Percentiles rank a stretch among this genome's conserved stretches.
Conservation (phyloP, 257 asterid species). For the Eucommia ulmoides region DNA sequence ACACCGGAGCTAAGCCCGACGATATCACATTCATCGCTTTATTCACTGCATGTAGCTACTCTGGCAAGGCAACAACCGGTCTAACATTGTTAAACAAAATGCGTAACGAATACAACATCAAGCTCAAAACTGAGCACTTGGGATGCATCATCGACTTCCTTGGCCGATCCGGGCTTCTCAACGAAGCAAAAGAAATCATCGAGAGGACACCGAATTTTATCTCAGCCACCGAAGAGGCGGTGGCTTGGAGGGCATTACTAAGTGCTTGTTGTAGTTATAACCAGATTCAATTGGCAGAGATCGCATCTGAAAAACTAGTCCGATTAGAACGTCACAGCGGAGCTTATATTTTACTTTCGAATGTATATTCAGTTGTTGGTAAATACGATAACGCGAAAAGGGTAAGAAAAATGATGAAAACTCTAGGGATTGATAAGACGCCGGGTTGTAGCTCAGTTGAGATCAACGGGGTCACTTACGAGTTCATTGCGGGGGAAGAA, state of each 20-base stretch:
- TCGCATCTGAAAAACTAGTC: conserved; percentile 42
- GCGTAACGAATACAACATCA: conserved; percentile 36
- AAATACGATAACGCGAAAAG: conserved; percentile 31
- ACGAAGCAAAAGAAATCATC: conserved; percentile 42
- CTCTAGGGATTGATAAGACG: conserved; percentile 41
- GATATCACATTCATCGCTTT: conserved; percentile 43
- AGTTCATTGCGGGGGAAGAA: conserved; percentile 56
- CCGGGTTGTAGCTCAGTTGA: conserved; percentile 76
- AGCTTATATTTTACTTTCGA: conserved; percentile 53
- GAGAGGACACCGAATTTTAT: conserved; percentile 25
- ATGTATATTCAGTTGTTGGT: conserved; percentile 43
- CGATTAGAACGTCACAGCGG: conserved; percentile 52
- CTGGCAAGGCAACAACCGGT: conserved; percentile 51
- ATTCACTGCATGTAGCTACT: conserved; percentile 57
- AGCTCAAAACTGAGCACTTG: conserved; percentile 51
- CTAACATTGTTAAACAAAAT: conserved; percentile 27
- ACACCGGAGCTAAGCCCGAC: conserved; percentile 31
- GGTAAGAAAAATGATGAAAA: conserved; percentile 43
- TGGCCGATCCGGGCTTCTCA: conserved; percentile 32
- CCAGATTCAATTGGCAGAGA: conserved; percentile 36
- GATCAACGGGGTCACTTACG: conserved; percentile 45
- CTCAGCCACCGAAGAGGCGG: conserved; percentile 28
- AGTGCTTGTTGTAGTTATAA: conserved; percentile 42
- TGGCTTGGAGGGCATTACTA: conserved; percentile 66
- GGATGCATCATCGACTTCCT: conserved; percentile 61